These are phyloP conservation scores for Dunaliella sp. DNA, from an alignment of 139 green algal species.

Conservation along the genomic window DNA sequence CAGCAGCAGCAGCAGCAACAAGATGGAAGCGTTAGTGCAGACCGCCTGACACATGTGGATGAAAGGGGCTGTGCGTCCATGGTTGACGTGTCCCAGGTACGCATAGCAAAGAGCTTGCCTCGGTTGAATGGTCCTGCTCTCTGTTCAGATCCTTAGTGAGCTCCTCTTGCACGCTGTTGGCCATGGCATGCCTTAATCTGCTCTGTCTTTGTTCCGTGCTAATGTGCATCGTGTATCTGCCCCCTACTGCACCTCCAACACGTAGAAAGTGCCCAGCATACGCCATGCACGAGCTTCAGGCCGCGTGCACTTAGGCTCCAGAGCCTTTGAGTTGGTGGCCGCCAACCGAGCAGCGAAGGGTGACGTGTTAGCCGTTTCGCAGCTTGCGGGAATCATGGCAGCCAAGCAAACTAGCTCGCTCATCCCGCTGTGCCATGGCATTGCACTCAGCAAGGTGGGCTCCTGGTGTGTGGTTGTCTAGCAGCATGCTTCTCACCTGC, in stretches of 20 bases:
- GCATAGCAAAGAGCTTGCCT: neutral
- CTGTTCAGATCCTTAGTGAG: neutral
- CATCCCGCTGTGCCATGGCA: constrained; percentile 90
- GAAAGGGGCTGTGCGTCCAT: constrained; percentile 63
- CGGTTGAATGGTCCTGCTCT: neutral
- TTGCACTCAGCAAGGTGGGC: constrained; percentile 65
- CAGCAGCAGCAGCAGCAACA: too few species aligned
- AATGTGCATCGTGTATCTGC: neutral
- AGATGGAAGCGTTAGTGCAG: too few species aligned
- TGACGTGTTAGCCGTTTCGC: constrained; percentile 82
- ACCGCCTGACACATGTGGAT: constrained; percentile 37
- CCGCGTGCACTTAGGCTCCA: constrained; percentile 62
- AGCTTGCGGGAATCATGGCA: constrained; percentile 89
- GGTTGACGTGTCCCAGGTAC: constrained; percentile 76
- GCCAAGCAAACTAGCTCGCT: constrained; percentile 82
- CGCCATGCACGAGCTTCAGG: constrained; percentile 65
- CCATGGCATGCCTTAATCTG: neutral
- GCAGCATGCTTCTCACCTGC: neutral
- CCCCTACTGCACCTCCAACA: neutral
- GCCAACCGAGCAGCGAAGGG: constrained; percentile 81
- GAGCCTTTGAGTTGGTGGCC: constrained; percentile 64
- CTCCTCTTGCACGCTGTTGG: neutral
- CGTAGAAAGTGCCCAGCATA: constrained; percentile 51
- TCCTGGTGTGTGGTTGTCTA: too few species aligned
- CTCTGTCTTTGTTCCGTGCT: neutral